A percentile compares a stretch with the other conserved stretches of the same genome.
Conservation (phyloP, 345 rosid species). For the Heritiera littoralis region DNA sequence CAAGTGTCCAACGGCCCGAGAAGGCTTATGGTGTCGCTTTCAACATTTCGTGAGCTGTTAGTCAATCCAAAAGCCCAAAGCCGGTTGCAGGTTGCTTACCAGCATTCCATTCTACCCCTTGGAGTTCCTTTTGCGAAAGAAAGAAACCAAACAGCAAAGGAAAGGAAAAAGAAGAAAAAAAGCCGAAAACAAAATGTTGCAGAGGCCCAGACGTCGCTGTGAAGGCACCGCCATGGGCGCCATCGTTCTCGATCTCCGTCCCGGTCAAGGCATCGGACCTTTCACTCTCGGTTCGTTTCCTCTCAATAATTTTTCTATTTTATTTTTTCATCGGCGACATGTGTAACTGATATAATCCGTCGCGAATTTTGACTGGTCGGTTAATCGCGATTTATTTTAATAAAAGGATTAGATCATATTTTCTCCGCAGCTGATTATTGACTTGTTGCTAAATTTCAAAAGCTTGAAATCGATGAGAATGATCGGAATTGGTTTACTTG, state of each 20-base stretch:
- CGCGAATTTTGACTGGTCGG: neutral
- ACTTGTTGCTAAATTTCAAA: neutral
- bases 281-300: constrained; percentile 71
- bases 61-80: neutral
- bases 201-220: constrained; percentile 73
- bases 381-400: neutral
- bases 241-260: constrained; percentile 90
- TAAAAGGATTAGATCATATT: neutral
- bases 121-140: neutral
- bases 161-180: neutral
- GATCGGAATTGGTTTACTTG: neutral
- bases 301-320: neutral
- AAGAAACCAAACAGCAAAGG: neutral
- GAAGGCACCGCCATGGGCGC: constrained; percentile 99
- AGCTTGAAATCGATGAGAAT: neutral
- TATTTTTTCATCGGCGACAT: neutral
- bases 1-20: constrained; percentile 11
- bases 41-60: neutral
- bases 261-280: constrained; percentile 90
- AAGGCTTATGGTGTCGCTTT: neutral
- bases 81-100: neutral
- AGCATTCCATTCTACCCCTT: neutral
- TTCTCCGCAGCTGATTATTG: too few species aligned
- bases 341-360: neutral
- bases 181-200: constrained; percentile 37